Evolutionary conservation across 306 rosid species (phyloP).

Genomic region (Hylodesmum podocarpum): DNA sequence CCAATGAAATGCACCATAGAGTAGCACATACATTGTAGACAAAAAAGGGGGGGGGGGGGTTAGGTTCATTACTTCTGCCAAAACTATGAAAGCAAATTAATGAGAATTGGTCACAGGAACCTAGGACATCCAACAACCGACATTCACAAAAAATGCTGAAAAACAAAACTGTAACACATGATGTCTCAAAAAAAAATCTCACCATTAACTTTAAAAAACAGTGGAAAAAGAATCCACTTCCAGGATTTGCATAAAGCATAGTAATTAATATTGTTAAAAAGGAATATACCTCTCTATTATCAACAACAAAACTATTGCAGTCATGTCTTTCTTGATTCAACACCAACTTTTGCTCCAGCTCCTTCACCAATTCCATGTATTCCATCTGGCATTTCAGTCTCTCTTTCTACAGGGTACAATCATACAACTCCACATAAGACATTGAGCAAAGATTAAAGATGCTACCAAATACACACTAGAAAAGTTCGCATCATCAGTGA

Average conservation of each 20-base stretch:
- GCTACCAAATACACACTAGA: background rate
- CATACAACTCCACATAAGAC: slow-evolving; percentile 20
- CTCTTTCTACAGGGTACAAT: slow-evolving; percentile 68
- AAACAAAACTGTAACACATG: background rate
- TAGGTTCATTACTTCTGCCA: slow-evolving; percentile 4
- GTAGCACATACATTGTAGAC: background rate
- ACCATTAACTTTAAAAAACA: background rate
- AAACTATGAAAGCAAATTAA: background rate
- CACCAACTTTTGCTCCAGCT: slow-evolving; percentile 93
- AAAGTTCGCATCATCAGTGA: slow-evolving; percentile 11
- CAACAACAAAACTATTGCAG: slow-evolving; percentile 41
- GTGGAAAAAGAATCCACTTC: background rate
- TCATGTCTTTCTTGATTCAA: slow-evolving; percentile 65
- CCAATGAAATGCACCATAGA: background rate
- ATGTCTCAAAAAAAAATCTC: background rate
- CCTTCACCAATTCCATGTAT: slow-evolving; percentile 93
- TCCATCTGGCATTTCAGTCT: slow-evolving; percentile 90
- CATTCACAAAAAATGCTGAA: background rate
- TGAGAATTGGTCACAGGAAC: background rate
- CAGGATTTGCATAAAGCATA: background rate
- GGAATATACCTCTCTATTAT: slow-evolving; percentile 66
- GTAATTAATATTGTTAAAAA: slow-evolving; percentile 16
- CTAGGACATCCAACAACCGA: background rate
- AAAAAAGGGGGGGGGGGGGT: too few relatives aligned
- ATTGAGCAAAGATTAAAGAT: slow-evolving; percentile 5